Evolutionary conservation across 306 rosid genomes (phyloP).

Genomic region (Mimosa pudica): DNA sequence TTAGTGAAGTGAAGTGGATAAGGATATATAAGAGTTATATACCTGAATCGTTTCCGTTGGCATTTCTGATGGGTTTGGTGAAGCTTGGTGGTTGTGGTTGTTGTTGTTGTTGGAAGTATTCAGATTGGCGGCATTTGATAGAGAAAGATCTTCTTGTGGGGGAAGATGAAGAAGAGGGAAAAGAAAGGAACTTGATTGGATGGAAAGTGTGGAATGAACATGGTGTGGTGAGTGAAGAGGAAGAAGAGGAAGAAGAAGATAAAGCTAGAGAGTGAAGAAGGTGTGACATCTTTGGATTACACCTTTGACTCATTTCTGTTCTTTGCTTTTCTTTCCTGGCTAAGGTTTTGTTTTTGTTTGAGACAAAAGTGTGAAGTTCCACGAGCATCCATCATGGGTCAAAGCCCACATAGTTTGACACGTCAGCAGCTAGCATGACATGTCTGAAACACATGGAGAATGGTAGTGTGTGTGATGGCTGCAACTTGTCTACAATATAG

Average conservation of each 20-base stretch:
- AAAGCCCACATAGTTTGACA: no score
- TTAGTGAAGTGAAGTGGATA: neutral
- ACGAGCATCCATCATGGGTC: no score
- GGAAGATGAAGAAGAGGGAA: conserved; percentile 33
- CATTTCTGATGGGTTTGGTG: conserved; percentile 12
- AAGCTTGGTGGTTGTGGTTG: conserved; percentile 22
- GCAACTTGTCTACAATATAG: no score
- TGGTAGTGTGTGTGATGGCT: no score
- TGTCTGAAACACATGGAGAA: no score
- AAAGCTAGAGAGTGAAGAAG: conserved; percentile 49
- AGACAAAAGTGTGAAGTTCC: no score
- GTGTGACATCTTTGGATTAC: conserved; percentile 29
- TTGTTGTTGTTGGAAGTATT: conserved; percentile 54
- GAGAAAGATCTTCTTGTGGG: conserved; percentile 12
- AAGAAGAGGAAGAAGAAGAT: conserved; percentile 46
- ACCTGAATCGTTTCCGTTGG: conserved; percentile 49
- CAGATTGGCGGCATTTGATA: conserved; percentile 66
- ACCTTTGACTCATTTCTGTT: no score
- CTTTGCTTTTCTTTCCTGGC: conserved; percentile 6
- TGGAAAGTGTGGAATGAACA: conserved; percentile 33
- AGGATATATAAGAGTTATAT: neutral
- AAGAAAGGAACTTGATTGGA: conserved; percentile 30
- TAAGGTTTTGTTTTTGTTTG: no score
- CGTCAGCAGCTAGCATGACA: no score
- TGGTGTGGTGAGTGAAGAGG: conserved; percentile 32